Evolutionary conservation across 2,329 filamentous ascomycete genomes (phyloP).

Genomic region (Tolypocladium nubicola): DNA sequence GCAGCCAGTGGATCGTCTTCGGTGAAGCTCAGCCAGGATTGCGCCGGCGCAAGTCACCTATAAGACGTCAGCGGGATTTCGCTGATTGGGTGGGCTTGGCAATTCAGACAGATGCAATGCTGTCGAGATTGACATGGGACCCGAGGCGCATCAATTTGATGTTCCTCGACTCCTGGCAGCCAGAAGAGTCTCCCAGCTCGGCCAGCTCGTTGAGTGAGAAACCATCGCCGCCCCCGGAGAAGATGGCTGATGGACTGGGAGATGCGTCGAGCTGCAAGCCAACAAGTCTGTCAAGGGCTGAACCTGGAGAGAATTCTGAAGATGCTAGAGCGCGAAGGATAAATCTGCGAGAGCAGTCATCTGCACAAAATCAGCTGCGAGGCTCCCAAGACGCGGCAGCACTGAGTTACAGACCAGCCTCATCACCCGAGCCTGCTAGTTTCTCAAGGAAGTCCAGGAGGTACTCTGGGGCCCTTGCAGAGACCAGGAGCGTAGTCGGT

Average conservation of each 20-base stretch:
- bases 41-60: conserved; percentile 79
- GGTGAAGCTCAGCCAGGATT: conserved; percentile 66
- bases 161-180: background rate
- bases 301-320: conserved; percentile 60
- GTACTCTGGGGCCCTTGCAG: conserved; percentile 31
- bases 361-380: background rate
- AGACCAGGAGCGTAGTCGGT: conserved; percentile 45
- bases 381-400: background rate
- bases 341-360: conserved; percentile 6
- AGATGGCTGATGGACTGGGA: conserved; percentile 8
- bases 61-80: conserved; percentile 3
- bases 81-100: background rate
- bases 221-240: conserved; percentile 7
- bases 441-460: conserved; percentile 22
- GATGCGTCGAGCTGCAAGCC: conserved; percentile 19
- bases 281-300: conserved; percentile 55
- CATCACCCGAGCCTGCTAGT: conserved; percentile 1
- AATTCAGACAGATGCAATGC: conserved; percentile 48
- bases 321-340: conserved; percentile 57
- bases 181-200: background rate
- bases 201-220: background rate
- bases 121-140: conserved; percentile 64
- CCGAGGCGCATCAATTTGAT: conserved; percentile 59
- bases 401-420: background rate
- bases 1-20: conserved; percentile 45